phyloP scores from a whole-genome alignment of 2,329 filamentous ascomycete species.

The Pezicula neosporulosa region DNA sequence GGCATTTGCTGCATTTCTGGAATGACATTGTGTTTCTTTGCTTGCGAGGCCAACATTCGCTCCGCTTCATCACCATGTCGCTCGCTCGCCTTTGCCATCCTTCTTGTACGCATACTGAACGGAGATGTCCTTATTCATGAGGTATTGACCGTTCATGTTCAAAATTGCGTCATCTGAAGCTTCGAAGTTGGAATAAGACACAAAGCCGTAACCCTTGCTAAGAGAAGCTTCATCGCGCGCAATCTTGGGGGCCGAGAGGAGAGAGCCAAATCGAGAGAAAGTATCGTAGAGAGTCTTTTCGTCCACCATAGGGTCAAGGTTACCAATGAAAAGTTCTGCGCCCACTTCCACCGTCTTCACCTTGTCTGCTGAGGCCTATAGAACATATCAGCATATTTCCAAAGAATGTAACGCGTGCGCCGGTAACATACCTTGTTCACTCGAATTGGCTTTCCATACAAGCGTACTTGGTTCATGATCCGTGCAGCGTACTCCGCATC shows the following conservation, averaged over 20 bases:
- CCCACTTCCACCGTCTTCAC: conserved; percentile 91
- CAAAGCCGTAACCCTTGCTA: conserved; percentile 94
- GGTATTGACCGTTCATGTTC: conserved; percentile 93
- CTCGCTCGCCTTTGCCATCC: conserved; percentile 94
- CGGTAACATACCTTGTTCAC: conserved; percentile 76
- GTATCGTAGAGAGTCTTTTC: conserved; percentile 96
- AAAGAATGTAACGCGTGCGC: not conserved
- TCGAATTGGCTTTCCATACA: conserved; percentile 91
- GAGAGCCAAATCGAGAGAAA: conserved; percentile 85
- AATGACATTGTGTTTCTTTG: conserved; percentile 89
- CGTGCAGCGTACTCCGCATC: conserved; percentile 96
- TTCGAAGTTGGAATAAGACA: conserved; percentile 91
- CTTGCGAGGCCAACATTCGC: conserved; percentile 84
- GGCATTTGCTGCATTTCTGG: conserved; percentile 52
- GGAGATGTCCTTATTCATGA: conserved; percentile 94
- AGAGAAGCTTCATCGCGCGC: conserved; percentile 85
- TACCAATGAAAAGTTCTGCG: conserved; percentile 94
- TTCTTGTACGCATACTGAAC: conserved; percentile 99
- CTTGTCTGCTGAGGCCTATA: conserved; percentile 78
- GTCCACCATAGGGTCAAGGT: conserved; percentile 89
- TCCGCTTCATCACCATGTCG: conserved; percentile 93
- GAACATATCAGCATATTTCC: not conserved
- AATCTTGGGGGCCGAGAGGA: conserved; percentile 84
- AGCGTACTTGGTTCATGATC: conserved; percentile 92
- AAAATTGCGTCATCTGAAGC: conserved; percentile 86